Base-by-base conservation (phyloP, 208 protist species). In the Wallacemonas rigidus region DNA sequence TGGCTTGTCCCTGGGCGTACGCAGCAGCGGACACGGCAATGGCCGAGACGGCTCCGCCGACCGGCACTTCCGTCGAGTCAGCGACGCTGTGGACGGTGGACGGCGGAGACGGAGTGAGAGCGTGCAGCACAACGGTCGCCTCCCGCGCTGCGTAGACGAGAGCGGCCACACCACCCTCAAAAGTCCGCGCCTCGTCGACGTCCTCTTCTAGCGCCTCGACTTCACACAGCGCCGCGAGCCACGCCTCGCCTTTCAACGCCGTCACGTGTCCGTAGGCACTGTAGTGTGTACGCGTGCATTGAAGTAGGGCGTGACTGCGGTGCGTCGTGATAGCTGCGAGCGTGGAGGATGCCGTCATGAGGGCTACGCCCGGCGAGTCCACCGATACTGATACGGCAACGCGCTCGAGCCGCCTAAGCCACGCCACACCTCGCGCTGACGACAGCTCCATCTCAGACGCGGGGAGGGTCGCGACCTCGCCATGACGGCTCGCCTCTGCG, bases 11-110 rank as follows among this genome's bases (percentile, higher is more conserved):
- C 15, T 12, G n/a, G 11, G 45, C 45, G 12, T 12, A 12, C 45
- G 43, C 40, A 7, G 0, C 7, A 4, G 60, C 60, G 40, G 43
- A 8, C 60, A 65, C 60, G 43, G 40, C 40, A 9, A 65, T 8
- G 7, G 60, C 60, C 60, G 60, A 44, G 5, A 65, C 60, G 3
- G 60, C n/a, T 6, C 60, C n/a, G 8, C 50, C 60, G 14, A 65
- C 15, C 7, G 17, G 38, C 39, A 63, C 36, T 8, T 45, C 57
- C 38, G n/a, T 7, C 36, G 57, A 8, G 6, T 7, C 57, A 38
- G 5, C 38, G 57, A 8, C 9, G 36, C 9, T 44, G 39, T 5
- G 57, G 57, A 17, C 36, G 14, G 60, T 65, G 7, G 40, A 8
- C 7, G 41, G 11, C 7, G 60, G 14, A 6, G 14, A 17, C 43